phyloP scores from a whole-genome alignment of 2,329 filamentous ascomycete species.

The Akanthomyces lecanii region DNA sequence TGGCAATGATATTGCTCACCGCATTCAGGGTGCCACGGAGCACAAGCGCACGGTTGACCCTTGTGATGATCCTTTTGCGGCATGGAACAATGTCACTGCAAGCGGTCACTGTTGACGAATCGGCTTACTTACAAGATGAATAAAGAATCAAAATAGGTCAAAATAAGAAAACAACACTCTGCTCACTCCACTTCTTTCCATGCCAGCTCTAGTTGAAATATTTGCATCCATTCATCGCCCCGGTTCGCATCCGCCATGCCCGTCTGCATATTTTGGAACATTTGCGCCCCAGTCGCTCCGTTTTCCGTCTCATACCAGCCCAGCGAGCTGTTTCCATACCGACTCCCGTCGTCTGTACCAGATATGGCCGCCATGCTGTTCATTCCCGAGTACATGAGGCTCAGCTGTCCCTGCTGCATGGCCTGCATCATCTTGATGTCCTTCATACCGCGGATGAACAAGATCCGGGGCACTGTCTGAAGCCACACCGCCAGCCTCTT shows the following conservation, averaged over 20 bases:
- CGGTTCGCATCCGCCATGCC: conserved; percentile 28
- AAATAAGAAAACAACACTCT: not conserved
- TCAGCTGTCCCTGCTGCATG: conserved; percentile 30
- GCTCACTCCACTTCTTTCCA: conserved; percentile 32
- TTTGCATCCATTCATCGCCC: conserved; percentile 25
- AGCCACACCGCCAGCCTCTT: conserved; percentile 28
- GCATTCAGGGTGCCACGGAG: conserved; percentile 18
- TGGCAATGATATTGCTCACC: conserved; percentile 4
- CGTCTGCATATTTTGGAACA: conserved; percentile 30
- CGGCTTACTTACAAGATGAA: not conserved
- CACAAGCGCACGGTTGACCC: conserved; percentile 18
- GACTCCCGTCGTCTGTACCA: conserved; percentile 27
- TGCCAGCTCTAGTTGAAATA: conserved; percentile 24
- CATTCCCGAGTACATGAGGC: conserved; percentile 33
- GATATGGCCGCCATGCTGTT: conserved; percentile 26
- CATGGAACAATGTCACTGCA: conserved; percentile 14
- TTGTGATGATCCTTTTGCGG: conserved; percentile 22
- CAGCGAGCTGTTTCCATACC: conserved; percentile 31
- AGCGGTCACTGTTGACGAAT: conserved; percentile 11
- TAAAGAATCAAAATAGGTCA: not conserved
- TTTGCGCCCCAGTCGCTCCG: conserved; percentile 31
- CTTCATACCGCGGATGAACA: conserved; percentile 27
- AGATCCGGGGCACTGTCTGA: conserved; percentile 28
- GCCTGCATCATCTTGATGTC: conserved; percentile 30
- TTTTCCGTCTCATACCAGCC: conserved; percentile 35